Evolutionary conservation across 2,329 filamentous ascomycete species (phyloP), one percentile per base, ranked within the genome.

Genomic region (Apiospora rasikravindrae): DNA sequence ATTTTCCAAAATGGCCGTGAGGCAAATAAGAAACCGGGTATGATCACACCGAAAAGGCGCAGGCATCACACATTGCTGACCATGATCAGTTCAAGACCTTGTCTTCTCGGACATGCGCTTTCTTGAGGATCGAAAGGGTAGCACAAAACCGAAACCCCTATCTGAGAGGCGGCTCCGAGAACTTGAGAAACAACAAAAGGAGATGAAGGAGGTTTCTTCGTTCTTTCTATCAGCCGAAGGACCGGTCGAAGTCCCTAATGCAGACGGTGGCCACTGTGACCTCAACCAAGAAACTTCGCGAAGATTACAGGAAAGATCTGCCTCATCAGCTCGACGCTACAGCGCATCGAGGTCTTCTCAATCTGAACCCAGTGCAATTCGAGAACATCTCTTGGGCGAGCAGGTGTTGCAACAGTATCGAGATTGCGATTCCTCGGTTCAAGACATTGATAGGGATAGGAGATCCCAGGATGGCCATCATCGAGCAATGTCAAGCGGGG

Each of bases 31-130:
- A 78, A 79, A 69, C 82, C 83, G 8, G 72, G 84, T 86, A 78
- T 78, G 83, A 29, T 19, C n/a, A 7, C 24, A 45, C 19, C 1
- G 33, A 8, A 24, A 29, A n/a, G 10, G 6, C 8, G 24, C 73
- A 74, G 71, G 73, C 49, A 69, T 57, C n/a, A n/a, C 33, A 53
- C 42, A 22, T 64, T 26, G 24, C 68, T 14, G 16, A 45, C 26
- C 16, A 29, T 33, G 24, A 68, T 53, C 72, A 89, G 88, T 89
- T 40, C 79, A 84, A 5, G 87, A 90, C 73, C 82, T 90, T 24
- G 81, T 82, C 1, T 90, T 89, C 73, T 87, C 87, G 37, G 82
- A 86, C 69, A 87, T 88, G 84, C 77, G 81, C 11, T 86, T 88
- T 73, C 79, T 86, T 29, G 80, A 79, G 67, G 73, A 78, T 4